Percentiles rank a stretch among this genome's conserved stretches.
Evolutionary conservation across 2,329 filamentous ascomycete species (phyloP).

Genomic region (Lasiodiplodia sp.): DNA sequence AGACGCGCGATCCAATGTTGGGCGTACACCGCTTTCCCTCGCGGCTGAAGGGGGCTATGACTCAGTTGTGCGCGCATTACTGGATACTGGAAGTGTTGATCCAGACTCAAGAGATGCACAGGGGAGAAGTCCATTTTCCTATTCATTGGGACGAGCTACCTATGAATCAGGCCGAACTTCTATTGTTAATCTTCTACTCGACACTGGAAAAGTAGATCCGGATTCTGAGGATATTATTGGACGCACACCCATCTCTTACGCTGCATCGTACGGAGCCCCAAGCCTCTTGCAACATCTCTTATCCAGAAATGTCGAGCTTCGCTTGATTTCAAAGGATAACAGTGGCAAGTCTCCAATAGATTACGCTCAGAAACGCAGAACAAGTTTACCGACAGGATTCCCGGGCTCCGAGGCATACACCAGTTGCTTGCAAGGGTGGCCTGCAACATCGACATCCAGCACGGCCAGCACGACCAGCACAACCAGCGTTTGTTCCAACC

Average conservation of each 20-base stretch:
- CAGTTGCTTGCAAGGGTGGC: too few relatives aligned
- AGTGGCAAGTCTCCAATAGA: too few relatives aligned
- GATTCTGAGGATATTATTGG: background rate
- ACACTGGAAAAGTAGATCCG: background rate
- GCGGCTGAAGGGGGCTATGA: background rate
- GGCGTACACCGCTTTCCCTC: background rate
- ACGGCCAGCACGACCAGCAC: too few relatives aligned
- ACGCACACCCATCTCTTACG: background rate
- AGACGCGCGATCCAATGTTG: background rate
- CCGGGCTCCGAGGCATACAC: too few relatives aligned
- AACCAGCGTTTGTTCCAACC: too few relatives aligned
- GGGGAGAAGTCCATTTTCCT: background rate
- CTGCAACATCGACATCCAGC: too few relatives aligned
- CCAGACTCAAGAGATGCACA: background rate
- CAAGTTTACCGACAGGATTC: too few relatives aligned
- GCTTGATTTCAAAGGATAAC: background rate
- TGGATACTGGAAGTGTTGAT: background rate
- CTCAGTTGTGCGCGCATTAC: background rate
- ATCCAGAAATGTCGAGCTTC: background rate
- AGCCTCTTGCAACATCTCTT: too few relatives aligned
- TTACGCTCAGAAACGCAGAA: too few relatives aligned
- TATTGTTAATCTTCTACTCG: background rate
- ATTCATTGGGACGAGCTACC: fast-evolving
- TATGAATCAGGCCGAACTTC: background rate
- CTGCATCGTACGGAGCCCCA: too few relatives aligned